phyloP scores from a whole-genome alignment of 2,329 filamentous ascomycete genomes.

The Fusarium equiseti region DNA sequence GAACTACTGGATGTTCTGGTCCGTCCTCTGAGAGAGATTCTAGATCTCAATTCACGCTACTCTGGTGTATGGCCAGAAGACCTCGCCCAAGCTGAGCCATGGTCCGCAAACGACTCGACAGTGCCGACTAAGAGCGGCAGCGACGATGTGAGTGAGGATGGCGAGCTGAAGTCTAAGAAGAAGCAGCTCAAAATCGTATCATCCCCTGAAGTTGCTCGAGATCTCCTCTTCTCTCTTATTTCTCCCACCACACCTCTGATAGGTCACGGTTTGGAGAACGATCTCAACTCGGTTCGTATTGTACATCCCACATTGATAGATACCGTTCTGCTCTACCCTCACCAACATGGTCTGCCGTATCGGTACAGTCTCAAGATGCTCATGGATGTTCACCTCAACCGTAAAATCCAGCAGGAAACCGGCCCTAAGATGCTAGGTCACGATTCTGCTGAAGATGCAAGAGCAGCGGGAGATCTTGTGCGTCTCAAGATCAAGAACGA shows the following conservation, averaged over 20 bases:
- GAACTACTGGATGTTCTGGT: constrained; percentile 87
- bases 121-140: constrained; percentile 44
- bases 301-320: constrained; percentile 89
- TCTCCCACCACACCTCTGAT: constrained; percentile 84
- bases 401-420: constrained; percentile 81
- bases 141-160: constrained; percentile 46
- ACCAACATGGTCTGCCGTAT: constrained; percentile 79
- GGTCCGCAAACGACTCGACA: constrained; percentile 49
- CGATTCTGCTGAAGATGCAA: constrained; percentile 92
- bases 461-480: constrained; percentile 88
- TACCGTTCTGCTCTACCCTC: constrained; percentile 86
- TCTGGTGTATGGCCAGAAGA: constrained; percentile 88
- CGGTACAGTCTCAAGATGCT: constrained; percentile 83
- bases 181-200: constrained; percentile 76
- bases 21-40: constrained; percentile 81
- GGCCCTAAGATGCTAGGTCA: constrained; percentile 72
- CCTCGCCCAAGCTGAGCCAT: constrained; percentile 75
- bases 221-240: constrained; percentile 81
- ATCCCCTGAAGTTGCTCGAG: constrained; percentile 79
- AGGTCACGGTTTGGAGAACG: constrained; percentile 95
- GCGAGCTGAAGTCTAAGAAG: constrained; percentile 46
- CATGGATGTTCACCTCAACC: constrained; percentile 75
- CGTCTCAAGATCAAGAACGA: constrained; percentile 75
- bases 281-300: constrained; percentile 86
- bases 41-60: constrained; percentile 93